A percentile compares a stretch with the other conserved stretches of the same genome.
Conservation (phyloP, 2,329 filamentous ascomycete species). For the Fusarium liriodendri region DNA sequence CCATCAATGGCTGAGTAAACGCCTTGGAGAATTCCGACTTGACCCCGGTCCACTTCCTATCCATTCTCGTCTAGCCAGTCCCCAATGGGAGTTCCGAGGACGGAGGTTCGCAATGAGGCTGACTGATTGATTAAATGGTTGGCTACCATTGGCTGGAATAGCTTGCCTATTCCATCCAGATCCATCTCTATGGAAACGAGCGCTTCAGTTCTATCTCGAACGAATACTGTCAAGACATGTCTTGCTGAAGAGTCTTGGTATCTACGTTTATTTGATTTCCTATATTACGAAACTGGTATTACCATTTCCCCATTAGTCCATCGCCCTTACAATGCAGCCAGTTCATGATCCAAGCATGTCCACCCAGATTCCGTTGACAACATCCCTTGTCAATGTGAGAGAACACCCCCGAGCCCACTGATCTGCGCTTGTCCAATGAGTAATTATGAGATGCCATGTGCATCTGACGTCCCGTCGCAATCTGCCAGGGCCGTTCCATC, state of each 20-base stretch:
- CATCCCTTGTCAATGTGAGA: conserved; percentile 15
- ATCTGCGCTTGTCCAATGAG: conserved; percentile 11
- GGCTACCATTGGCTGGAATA: conserved; percentile 27
- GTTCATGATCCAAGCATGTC: conserved; percentile 16
- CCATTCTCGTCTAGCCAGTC: conserved; percentile 1
- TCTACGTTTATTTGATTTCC: conserved; percentile 26
- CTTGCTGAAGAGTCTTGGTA: conserved; percentile 1
- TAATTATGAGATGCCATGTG: conserved; percentile 20
- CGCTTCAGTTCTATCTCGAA: not conserved
- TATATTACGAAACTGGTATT: conserved; percentile 23
- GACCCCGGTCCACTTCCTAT: conserved; percentile 5
- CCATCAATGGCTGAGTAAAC: not conserved
- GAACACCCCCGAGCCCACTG: not conserved
- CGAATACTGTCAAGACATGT: not conserved
- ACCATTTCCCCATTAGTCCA: conserved; percentile 28
- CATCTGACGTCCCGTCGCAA: conserved; percentile 24
- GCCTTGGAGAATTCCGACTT: not conserved
- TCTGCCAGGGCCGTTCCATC: conserved; percentile 34
- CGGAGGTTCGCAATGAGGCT: conserved; percentile 29
- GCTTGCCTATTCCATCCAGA: not conserved
- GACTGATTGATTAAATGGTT: conserved; percentile 42
- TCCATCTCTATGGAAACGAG: not conserved
- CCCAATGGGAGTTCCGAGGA: conserved; percentile 29
- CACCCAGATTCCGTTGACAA: not conserved
- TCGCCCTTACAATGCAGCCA: conserved; percentile 9